Evolutionary conservation across 768 basidiomycete genomes (phyloP).

Genomic region (Crassisporium funariophilum): DNA sequence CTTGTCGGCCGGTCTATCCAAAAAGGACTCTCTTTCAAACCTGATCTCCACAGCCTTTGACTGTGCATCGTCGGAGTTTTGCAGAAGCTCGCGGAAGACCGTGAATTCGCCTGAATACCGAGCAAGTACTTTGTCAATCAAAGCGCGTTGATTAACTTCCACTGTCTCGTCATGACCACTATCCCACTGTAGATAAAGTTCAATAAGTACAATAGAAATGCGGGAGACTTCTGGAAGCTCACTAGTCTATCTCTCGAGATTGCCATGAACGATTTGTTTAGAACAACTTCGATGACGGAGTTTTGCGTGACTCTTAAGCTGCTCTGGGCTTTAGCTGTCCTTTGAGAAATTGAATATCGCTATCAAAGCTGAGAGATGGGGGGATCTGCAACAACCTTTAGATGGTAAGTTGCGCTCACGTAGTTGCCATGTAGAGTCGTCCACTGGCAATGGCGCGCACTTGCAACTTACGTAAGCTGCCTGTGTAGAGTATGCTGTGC

Average conservation of each 20-base stretch:
- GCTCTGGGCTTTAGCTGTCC: not conserved
- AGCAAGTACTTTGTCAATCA: slow-evolving; percentile 96
- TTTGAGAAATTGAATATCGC: too few species aligned
- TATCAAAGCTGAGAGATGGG: too few species aligned
- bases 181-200: slow-evolving; percentile 41
- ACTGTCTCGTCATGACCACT: slow-evolving; percentile 77
- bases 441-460: too few species aligned
- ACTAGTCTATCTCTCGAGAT: slow-evolving; percentile 22
- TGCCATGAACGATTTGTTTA: too few species aligned
- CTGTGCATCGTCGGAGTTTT: slow-evolving; percentile 94
- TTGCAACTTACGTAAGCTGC: too few species aligned
- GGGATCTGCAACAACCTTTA: too few species aligned
- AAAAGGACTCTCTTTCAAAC: slow-evolving; percentile 65
- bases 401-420: too few species aligned
- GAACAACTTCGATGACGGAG: too few species aligned
- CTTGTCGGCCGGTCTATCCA: slow-evolving; percentile 33
- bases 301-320: not conserved
- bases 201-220: not conserved
- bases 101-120: slow-evolving; percentile 96
- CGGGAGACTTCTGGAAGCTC: not conserved
- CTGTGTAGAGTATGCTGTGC: too few species aligned
- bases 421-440: too few species aligned
- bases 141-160: slow-evolving; percentile 93
- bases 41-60: slow-evolving; percentile 75
- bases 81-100: slow-evolving; percentile 79